Percentiles rank a stretch among this genome's conserved stretches.
These are phyloP conservation scores for Mangifera indica DNA, from an alignment of 345 rosid species.

Conservation along the genomic window DNA sequence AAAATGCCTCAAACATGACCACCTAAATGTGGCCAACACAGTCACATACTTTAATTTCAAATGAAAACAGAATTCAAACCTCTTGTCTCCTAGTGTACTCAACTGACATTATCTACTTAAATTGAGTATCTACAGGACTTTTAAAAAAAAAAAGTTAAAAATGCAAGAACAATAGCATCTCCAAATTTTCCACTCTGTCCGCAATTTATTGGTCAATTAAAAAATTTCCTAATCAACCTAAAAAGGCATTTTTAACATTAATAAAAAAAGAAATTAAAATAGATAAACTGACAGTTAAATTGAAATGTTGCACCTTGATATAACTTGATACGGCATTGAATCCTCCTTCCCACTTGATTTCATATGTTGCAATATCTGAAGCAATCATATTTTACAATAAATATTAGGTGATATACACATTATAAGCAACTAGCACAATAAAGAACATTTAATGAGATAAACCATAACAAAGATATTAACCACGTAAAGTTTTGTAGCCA, in stretches of 20 bases:
- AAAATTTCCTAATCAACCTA: slow-evolving; percentile 4
- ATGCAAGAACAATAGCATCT: background rate
- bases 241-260: background rate
- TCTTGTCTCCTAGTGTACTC: background rate
- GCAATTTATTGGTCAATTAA: background rate
- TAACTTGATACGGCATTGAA: slow-evolving; percentile 99
- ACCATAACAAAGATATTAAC: slow-evolving; percentile 36
- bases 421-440: background rate
- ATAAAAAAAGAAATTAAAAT: background rate
- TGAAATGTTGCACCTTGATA: slow-evolving; percentile 65
- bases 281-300: slow-evolving; percentile 1
- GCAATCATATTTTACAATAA: slow-evolving; percentile 18
- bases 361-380: slow-evolving; percentile 96
- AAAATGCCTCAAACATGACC: slow-evolving; percentile 2
- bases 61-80: background rate
- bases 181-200: background rate
- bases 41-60: background rate
- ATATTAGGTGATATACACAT: slow-evolving; percentile 8
- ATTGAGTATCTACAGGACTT: background rate
- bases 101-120: background rate
- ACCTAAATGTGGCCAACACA: slow-evolving; percentile 11
- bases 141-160: background rate
- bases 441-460: slow-evolving; percentile 9
- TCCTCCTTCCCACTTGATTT: slow-evolving; percentile 95
- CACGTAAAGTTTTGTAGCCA: slow-evolving; percentile 94